Conservation (phyloP, 139 green algal species). For the Closterium sp. region DNA sequence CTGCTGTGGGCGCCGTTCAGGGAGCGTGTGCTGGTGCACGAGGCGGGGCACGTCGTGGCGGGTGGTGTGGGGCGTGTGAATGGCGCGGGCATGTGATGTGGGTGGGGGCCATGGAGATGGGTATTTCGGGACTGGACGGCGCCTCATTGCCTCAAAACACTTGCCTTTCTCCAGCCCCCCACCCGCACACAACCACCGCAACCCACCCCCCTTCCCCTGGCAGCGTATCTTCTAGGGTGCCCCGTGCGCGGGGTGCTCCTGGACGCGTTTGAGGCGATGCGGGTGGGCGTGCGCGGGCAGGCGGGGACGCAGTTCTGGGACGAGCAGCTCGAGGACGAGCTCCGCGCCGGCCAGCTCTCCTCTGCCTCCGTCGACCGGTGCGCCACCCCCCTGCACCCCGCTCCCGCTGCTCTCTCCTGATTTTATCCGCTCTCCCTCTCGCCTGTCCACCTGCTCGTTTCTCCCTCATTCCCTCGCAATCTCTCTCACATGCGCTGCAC, state of each 20-base stretch:
- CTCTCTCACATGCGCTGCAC: too few species aligned
- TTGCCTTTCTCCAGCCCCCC: too few species aligned
- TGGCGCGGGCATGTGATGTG: too few species aligned
- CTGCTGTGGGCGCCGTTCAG: conserved; percentile 40
- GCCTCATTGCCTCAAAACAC: too few species aligned
- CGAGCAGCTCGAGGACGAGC: conserved; percentile 25
- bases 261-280: conserved; percentile 35
- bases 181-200: too few species aligned
- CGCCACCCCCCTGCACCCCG: not conserved
- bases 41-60: conserved; percentile 36
- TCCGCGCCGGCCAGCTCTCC: not conserved
- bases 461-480: too few species aligned
- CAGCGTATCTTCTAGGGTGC: conserved; percentile 51
- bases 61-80: not conserved
- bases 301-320: conserved; percentile 52
- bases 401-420: too few species aligned
- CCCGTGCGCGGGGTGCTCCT: conserved; percentile 43
- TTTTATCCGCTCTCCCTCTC: too few species aligned
- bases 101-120: not conserved
- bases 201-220: too few species aligned
- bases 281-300: conserved; percentile 36
- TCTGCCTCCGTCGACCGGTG: conserved; percentile 33
- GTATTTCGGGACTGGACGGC: too few species aligned
- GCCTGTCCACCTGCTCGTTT: too few species aligned
- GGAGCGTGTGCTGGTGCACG: conserved; percentile 40